Conservation (phyloP, 1,139 yeast species). For the Geotrichum citri-aurantii region DNA sequence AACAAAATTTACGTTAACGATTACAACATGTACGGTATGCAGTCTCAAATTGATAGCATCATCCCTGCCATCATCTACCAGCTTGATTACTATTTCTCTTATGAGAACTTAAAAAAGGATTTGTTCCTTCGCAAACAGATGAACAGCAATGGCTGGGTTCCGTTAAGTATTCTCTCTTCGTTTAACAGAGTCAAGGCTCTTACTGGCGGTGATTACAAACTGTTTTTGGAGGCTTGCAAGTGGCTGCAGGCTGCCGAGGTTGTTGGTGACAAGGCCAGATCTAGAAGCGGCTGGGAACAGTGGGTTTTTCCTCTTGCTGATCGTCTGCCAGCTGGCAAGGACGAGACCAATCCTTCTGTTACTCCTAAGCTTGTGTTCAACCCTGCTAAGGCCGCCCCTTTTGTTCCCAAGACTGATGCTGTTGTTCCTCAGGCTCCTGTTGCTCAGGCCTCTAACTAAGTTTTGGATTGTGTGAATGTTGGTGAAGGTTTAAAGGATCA, state of each 20-base stretch:
- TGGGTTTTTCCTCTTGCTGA: constrained; percentile 50
- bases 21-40: constrained; percentile 12
- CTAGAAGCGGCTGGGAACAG: constrained; percentile 39
- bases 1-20: constrained; percentile 7
- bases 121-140: constrained; percentile 70
- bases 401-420: constrained; percentile 32
- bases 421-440: background rate
- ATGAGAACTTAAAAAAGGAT: constrained; percentile 81
- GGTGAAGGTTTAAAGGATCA: background rate
- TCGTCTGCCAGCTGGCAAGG: constrained; percentile 41
- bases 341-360: constrained; percentile 28
- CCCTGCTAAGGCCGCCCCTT: constrained; percentile 38
- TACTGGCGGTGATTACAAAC: constrained; percentile 45
- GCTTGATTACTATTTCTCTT: constrained; percentile 82
- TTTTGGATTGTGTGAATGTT: background rate
- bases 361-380: constrained; percentile 32
- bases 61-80: constrained; percentile 41
- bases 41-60: constrained; percentile 11
- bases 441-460: background rate
- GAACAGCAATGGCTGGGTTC: constrained; percentile 71
- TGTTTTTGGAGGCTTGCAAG: constrained; percentile 45
- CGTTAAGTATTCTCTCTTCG: constrained; percentile 54
- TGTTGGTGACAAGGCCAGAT: constrained; percentile 45
- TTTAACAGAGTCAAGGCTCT: constrained; percentile 69
- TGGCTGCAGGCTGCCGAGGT: constrained; percentile 43